phyloP scores from a whole-genome alignment of 1,284 basidiomycete species.

The Tilletia indica region DNA sequence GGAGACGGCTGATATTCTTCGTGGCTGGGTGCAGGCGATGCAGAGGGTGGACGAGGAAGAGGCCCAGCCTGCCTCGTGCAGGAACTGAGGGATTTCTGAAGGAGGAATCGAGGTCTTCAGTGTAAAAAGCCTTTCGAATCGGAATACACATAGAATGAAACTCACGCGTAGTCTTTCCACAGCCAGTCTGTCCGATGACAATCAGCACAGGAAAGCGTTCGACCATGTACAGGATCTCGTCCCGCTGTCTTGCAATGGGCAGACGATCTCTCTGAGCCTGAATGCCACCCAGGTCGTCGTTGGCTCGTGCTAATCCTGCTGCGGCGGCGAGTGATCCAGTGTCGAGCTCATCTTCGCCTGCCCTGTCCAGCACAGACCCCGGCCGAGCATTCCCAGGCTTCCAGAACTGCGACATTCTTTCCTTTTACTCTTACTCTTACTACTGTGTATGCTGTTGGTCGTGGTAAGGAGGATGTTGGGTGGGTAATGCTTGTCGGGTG shows the following conservation, averaged over 20 bases:
- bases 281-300: slow-evolving; percentile 59
- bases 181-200: slow-evolving; percentile 59
- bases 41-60: slow-evolving; percentile 29
- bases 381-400: slow-evolving; percentile 47
- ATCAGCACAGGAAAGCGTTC: slow-evolving; percentile 81
- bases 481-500: too few relatives aligned
- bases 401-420: slow-evolving; percentile 38
- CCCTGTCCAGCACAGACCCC: slow-evolving; percentile 75
- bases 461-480: too few relatives aligned
- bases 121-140: background rate
- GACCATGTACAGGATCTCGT: slow-evolving; percentile 76
- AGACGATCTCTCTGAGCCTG: slow-evolving; percentile 74
- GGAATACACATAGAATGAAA: background rate
- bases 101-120: background rate
- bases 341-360: slow-evolving; percentile 67
- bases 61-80: slow-evolving; percentile 72
- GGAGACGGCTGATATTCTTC: slow-evolving; percentile 54
- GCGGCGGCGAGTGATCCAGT: slow-evolving; percentile 20
- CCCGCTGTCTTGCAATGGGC: slow-evolving; percentile 82
- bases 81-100: slow-evolving; percentile 86
- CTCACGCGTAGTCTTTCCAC: slow-evolving; percentile 48
- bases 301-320: slow-evolving; percentile 9
- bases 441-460: too few relatives aligned
- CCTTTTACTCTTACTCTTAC: too few relatives aligned
- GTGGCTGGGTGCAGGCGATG: slow-evolving; percentile 56